Conservation (phyloP, 352 stramenopile genomes). For the Phytophthora sp. region DNA sequence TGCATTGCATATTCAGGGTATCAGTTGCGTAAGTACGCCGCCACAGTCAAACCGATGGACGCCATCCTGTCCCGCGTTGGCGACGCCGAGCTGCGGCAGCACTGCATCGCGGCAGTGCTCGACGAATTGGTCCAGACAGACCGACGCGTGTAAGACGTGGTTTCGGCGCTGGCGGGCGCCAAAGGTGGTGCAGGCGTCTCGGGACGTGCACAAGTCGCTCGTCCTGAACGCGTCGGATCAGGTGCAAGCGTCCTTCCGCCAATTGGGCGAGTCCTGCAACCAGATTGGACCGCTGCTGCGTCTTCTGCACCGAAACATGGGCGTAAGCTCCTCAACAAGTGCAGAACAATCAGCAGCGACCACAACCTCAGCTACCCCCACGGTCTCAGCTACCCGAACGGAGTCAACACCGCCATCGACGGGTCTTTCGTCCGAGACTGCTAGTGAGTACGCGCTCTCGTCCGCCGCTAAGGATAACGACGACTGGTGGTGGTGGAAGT, state of each 20-base stretch:
- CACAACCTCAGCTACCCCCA: background rate
- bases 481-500: constrained; percentile 17
- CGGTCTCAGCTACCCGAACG: background rate
- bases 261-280: constrained; percentile 28
- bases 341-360: background rate
- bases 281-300: constrained; percentile 24
- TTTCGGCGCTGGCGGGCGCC: constrained; percentile 17
- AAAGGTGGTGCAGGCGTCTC: constrained; percentile 28
- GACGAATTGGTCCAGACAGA: constrained; percentile 18
- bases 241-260: constrained; percentile 25
- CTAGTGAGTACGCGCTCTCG: constrained; percentile 16
- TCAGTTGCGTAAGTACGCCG: too few relatives aligned
- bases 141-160: constrained; percentile 13
- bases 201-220: constrained; percentile 27
- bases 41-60: constrained; percentile 28
- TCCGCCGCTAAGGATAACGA: constrained; percentile 14
- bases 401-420: constrained; percentile 4
- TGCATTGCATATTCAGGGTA: too few relatives aligned
- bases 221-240: constrained; percentile 21
- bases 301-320: constrained; percentile 23
- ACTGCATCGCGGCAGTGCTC: constrained; percentile 23
- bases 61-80: constrained; percentile 27
- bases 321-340: background rate
- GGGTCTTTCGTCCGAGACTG: constrained; percentile 12
- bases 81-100: constrained; percentile 25